Conservation (phyloP, 2,329 filamentous ascomycete genomes). For the Aspergillus sp. region DNA sequence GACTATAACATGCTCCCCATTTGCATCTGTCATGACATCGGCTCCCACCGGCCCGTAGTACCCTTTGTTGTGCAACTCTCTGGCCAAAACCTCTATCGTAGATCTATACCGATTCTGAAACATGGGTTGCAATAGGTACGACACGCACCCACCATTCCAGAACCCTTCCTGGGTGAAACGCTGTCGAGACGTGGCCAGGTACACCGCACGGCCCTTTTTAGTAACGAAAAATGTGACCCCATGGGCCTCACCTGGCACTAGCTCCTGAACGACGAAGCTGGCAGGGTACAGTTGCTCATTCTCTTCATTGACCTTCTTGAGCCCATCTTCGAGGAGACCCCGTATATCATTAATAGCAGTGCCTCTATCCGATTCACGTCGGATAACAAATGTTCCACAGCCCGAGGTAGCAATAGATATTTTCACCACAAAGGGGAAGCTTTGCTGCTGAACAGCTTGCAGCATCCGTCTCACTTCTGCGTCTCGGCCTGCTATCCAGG, state of each 20-base stretch:
- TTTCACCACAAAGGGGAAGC: constrained; percentile 7
- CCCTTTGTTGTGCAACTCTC: neutral
- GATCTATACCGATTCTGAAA: neutral
- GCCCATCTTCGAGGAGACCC: neutral
- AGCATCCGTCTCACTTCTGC: neutral
- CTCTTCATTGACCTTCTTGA: neutral
- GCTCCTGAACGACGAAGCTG: constrained; percentile 5
- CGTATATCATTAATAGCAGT: neutral
- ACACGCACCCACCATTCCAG: constrained; percentile 5
- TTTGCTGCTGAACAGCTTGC: neutral
- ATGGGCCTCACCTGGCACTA: neutral
- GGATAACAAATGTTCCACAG: constrained; percentile 1
- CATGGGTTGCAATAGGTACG: neutral
- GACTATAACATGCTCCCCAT: neutral
- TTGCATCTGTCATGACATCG: constrained; percentile 6
- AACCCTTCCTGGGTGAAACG: neutral
- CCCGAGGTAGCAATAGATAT: constrained; percentile 6
- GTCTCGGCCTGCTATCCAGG: neutral
- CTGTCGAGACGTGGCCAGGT: neutral
- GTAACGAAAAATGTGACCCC: constrained; percentile 8
- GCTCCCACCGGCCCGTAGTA: constrained; percentile 10
- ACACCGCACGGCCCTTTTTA: neutral
- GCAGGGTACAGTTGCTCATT: constrained; percentile 3
- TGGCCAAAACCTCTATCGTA: neutral
- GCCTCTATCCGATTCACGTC: neutral